Percentiles rank a stretch among this genome's conserved stretches.
Evolutionary conservation across 2,329 filamentous ascomycete genomes (phyloP).

Genomic region (Plenodomus biglobosus): DNA sequence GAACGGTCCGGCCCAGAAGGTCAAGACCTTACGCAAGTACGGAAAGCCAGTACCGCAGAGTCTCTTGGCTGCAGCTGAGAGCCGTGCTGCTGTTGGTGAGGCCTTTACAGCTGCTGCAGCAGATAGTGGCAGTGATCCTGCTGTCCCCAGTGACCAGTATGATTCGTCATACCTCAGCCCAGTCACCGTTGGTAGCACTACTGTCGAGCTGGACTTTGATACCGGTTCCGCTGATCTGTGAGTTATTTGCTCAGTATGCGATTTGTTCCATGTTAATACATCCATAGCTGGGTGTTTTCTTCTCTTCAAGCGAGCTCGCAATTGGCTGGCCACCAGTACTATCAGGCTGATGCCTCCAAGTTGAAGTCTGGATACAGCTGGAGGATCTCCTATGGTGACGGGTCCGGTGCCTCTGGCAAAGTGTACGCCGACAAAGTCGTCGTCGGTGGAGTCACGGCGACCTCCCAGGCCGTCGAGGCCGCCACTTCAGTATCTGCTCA

Average conservation of each 20-base stretch:
- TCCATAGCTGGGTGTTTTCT: slow-evolving; percentile 66
- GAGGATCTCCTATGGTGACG: slow-evolving; percentile 67
- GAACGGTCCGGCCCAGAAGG: slow-evolving; percentile 43
- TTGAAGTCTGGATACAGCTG: slow-evolving; percentile 56
- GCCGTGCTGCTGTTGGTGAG: slow-evolving; percentile 20
- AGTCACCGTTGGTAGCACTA: slow-evolving; percentile 65
- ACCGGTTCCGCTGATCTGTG: slow-evolving; percentile 70
- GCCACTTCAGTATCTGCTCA: slow-evolving; percentile 59
- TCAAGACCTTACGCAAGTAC: slow-evolving; percentile 47
- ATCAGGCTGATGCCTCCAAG: slow-evolving; percentile 55
- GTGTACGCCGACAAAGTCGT: slow-evolving; percentile 67
- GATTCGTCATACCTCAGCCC: slow-evolving; percentile 47
- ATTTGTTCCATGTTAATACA: slow-evolving; percentile 14
- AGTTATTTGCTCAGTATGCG: slow-evolving; percentile 28
- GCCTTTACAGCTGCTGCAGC: slow-evolving; percentile 13
- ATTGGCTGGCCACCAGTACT: slow-evolving; percentile 59
- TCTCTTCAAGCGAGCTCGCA: slow-evolving; percentile 55
- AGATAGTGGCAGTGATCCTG: slow-evolving; percentile 42
- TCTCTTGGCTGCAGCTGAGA: slow-evolving; percentile 36
- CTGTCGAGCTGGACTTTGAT: slow-evolving; percentile 68
- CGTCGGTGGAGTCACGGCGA: slow-evolving; percentile 62
- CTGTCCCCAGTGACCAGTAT: slow-evolving; percentile 45
- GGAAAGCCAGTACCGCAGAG: slow-evolving; percentile 32
- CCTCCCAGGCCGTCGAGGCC: slow-evolving; percentile 65
- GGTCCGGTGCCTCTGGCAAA: slow-evolving; percentile 62